Percentiles rank a stretch among this genome's conserved stretches.
These are phyloP conservation scores for Friedmanniomyces endolithicus DNA, from an alignment of 495 filamentous ascomycete species.

Conservation along the genomic window DNA sequence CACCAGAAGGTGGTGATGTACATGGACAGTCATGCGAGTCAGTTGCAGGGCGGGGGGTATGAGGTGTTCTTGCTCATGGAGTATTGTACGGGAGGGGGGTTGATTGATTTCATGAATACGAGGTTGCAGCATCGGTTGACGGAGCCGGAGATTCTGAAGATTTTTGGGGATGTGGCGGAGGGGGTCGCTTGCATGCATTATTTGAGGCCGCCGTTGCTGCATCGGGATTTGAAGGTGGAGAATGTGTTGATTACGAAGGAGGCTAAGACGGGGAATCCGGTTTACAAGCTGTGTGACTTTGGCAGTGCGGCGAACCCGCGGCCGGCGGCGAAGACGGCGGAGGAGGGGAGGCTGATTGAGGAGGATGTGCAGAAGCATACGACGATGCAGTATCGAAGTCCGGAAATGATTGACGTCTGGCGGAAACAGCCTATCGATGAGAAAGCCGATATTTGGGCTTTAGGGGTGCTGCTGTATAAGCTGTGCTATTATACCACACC, in stretches of 20 bases:
- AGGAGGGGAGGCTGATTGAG: conserved; percentile 81
- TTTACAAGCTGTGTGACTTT: conserved; percentile 97
- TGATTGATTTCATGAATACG: conserved; percentile 99
- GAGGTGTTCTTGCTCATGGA: conserved; percentile 99
- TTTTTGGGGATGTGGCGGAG: conserved; percentile 89
- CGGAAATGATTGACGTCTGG: conserved; percentile 98
- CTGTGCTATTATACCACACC: conserved; percentile 98
- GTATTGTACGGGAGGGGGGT: conserved; percentile 67
- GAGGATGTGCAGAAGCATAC: conserved; percentile 97
- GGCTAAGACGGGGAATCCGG: conserved; percentile 36
- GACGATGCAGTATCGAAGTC: conserved; percentile 91
- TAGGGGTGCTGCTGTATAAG: conserved; percentile 93
- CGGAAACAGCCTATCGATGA: conserved; percentile 93
- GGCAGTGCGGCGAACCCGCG: conserved; percentile 77
- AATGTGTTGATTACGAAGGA: conserved; percentile 80
- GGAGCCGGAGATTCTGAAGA: conserved; percentile 92
- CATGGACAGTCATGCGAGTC: conserved; percentile 93
- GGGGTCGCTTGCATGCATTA: conserved; percentile 99
- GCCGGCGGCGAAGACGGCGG: conserved; percentile 69
- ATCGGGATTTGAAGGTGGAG: conserved; percentile 94
- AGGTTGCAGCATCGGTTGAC: conserved; percentile 90
- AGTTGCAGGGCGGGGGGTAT: conserved; percentile 83
- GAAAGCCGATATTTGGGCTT: conserved; percentile 97
- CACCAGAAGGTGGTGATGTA: conserved; percentile 94
- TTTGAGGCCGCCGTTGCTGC: conserved; percentile 81